Evolutionary conservation across 306 rosid species (phyloP).

Genomic region (Castanea sativa): DNA sequence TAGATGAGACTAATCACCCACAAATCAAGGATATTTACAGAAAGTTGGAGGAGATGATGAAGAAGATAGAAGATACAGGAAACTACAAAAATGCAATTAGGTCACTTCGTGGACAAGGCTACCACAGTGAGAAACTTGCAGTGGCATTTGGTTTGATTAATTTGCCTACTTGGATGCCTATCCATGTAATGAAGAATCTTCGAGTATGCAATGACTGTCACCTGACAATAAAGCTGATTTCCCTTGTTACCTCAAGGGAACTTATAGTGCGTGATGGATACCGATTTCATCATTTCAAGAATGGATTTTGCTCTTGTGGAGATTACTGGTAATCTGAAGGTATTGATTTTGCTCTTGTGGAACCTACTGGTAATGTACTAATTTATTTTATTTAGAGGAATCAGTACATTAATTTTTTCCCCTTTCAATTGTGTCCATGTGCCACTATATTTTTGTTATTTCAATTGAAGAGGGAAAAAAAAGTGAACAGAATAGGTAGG

Average conservation of each 20-base stretch:
- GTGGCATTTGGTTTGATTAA: conserved; percentile 53
- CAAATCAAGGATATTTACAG: conserved; percentile 46
- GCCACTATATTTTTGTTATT: not conserved
- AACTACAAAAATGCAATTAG: conserved; percentile 24
- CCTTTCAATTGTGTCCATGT: not conserved
- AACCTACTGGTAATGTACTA: conserved; percentile 45
- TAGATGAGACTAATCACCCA: conserved; percentile 53
- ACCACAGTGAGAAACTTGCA: conserved; percentile 58
- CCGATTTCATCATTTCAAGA: conserved; percentile 52
- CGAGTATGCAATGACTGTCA: conserved; percentile 51
- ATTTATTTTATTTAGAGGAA: not conserved
- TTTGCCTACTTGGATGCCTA: conserved; percentile 54
- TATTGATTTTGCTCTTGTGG: conserved; percentile 26
- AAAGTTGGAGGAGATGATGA: conserved; percentile 44
- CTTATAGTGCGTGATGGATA: conserved; percentile 49
- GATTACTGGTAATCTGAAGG: conserved; percentile 47
- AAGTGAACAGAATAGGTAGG: not conserved
- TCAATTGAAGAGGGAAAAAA: not conserved
- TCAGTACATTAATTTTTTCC: too few species aligned
- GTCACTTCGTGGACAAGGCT: conserved; percentile 24
- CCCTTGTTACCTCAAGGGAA: conserved; percentile 52
- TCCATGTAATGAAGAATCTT: conserved; percentile 52
- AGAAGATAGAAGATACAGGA: conserved; percentile 47
- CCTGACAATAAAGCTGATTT: conserved; percentile 44
- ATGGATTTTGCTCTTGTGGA: conserved; percentile 47